phyloP scores from a whole-genome alignment of 2,329 filamentous ascomycete genomes.

The Scytalidium lignicola region DNA sequence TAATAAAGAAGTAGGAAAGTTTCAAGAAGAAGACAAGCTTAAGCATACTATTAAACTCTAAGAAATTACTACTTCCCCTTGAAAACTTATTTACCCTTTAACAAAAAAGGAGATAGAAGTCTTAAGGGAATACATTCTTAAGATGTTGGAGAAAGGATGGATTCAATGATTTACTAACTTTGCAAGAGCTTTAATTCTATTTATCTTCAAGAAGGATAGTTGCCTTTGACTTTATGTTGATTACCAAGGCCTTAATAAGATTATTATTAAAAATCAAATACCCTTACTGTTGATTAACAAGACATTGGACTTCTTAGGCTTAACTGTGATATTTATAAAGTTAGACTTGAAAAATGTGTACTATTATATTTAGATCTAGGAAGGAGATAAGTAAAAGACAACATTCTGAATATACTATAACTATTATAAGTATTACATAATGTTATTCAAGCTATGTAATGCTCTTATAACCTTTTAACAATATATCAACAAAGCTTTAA shows the following conservation, averaged over 20 bases:
- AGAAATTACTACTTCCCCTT: not conserved
- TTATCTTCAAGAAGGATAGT: constrained; percentile 27
- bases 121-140: constrained; percentile 15
- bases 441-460: constrained; percentile 20
- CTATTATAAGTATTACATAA: constrained; percentile 30
- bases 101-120: constrained; percentile 8
- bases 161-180: constrained; percentile 15
- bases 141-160: constrained; percentile 14
- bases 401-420: constrained; percentile 28
- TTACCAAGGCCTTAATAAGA: constrained; percentile 29
- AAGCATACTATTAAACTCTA: not conserved
- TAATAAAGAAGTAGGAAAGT: too few species aligned
- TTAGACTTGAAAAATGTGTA: constrained; percentile 29
- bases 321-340: constrained; percentile 25
- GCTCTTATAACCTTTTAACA: constrained; percentile 20
- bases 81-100: constrained; percentile 11
- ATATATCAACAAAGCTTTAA: constrained; percentile 23
- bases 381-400: constrained; percentile 30
- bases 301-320: constrained; percentile 19
- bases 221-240: constrained; percentile 29
- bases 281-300: constrained; percentile 28
- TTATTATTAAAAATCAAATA: constrained; percentile 31
- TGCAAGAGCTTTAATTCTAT: constrained; percentile 22
- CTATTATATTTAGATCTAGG: constrained; percentile 27
- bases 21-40: too few species aligned